Evolutionary conservation across 129 eudicot species (phyloP), one percentile per base, ranked within the genome.

Genomic region (Scalesia atractyloides): DNA sequence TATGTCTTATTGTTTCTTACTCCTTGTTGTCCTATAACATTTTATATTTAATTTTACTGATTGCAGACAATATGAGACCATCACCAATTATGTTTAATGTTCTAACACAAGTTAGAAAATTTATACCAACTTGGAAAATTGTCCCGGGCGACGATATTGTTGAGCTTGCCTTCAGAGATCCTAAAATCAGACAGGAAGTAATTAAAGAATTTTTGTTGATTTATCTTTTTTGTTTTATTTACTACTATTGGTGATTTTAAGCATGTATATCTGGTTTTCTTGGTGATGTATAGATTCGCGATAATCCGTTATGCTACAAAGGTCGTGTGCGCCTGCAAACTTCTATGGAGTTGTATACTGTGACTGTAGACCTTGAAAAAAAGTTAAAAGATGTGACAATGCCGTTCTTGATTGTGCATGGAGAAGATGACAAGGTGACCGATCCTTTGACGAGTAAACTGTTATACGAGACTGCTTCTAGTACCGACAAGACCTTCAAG

Each of bases 271-370:
- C 41, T 11, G 2, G 12, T 15, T 22, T 74, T 75, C 64, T 22
- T 47, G 17, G 26, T 37, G 63, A 57, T 41, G 2, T 41, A 41
- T 84, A 91, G 97, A 72, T 95, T 61, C 82, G 97, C 22, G 64
- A 84, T 53, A 95, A 95, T 70, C 96, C 97, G 3, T 84, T 80
- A 71, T 88, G 96, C 74, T 95, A 95, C 85, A 88, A 89, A 80
- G 97, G 99, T 43, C 86, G 88, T 7, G 89, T 90, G 10, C 97
- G 97, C 53, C 80, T 95, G 34, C 80, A 86, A 76, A 95, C 99
- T 13, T 87, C 86, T 56, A 56, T 80, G 57, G 83, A 88, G 75
- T 80, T 95, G 44, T 68, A 74, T 17, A 67, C 41, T 3, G 91
- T 77, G 62, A 86, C 91, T 53, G 44, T 79, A 19, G 86, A 88